Evolutionary conservation across 495 filamentous ascomycete species (phyloP), one percentile per base, ranked within the genome.

Genomic region (Penicillium diatomitis): DNA sequence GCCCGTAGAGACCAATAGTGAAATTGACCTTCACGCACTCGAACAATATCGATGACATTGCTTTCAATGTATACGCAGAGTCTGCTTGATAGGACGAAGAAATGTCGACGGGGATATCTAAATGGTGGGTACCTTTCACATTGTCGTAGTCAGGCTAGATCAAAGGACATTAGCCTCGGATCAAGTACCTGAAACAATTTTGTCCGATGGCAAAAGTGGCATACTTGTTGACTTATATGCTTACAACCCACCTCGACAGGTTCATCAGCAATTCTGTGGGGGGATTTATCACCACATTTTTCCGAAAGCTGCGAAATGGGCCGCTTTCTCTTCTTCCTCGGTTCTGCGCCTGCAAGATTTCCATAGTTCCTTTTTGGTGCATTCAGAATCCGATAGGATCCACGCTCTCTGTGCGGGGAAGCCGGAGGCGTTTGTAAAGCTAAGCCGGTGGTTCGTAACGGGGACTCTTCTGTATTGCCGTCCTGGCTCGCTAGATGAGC

Each of bases 301-400:
- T 41, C 7, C 1, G 39, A 41, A 41, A 9, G 27, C 39, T 31
- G 8, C 2, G 27, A 8, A 30, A 41, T 30, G 3, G 4, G 39
- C 20, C 39, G 39, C 39, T 29, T 41, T 41, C 39, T 41, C n/a
- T 28, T 41, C 20, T 41, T 41, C 39, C 39, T 29, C 8, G 20
- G 39, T 30, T 38, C 46, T 40, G 27, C 36, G 4, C 36, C 46
- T 4, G 29, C 10, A 6, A 11, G 46, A 32, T 48, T 40, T 30
- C 1, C 4, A 48, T 48, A 48, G 35, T 38, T 32, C 46, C 35
- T 48, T 40, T 48, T 38, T 7, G 4, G 46, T 31, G 36, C 4
- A 29, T 48, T 30, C 36, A 48, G n/a, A 38, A 48, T 38, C 37
- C 36, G 36, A 40, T 40, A 48, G 31, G 34, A 48, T 11, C 36